Base-by-base conservation (phyloP, 75 land plant genomes). In the Pseudotsuga menziesii region DNA sequence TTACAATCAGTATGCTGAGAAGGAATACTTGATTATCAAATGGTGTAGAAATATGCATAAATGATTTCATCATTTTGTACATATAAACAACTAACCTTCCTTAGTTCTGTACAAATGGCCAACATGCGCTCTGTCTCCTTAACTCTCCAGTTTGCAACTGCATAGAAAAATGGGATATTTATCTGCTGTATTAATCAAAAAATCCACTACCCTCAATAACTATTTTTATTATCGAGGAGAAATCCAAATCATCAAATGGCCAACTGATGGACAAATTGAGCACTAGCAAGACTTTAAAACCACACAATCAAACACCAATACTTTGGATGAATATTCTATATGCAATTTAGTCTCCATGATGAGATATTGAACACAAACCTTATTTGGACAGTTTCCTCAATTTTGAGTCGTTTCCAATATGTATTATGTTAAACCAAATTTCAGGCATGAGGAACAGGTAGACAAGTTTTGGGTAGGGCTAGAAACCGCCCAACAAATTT, bases 61-160 rank as follows among this genome's bases (percentile, higher is more conserved):
- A 76, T 17, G 9, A 69, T 41, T 41, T 8, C 23, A 41, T 11
- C 41, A 20, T 16, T 69, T 69, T 69, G 72, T 69, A 69, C 19
- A 20, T 11, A 36, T 8, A 69, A 69, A 44, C 14, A 58, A 57
- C 77, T 48, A 61, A 94, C 99, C 93, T 96, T 96, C 76, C 91
- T 83, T 12, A 96, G 92, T 77, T 96, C 99, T 1, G 97, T 94
- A 76, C 94, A 92, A 56, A 96, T 91, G 54, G 98, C 98, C 77
- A 94, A 78, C 99, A 96, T 96, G 54, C 99, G 77, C 76, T 96
- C 98, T 23, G 99, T 96, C 82, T 96, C 99, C 80, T 96, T 96
- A 26, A 96, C 99, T 81, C 99, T 94, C 99, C 99, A 96, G 70
- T 91, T 92, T 76, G 91, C 99, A 76, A 96, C 99, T 96, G 89